Evolutionary conservation across 139 green algal species (phyloP).

Genomic region (Gonium pectorale): DNA sequence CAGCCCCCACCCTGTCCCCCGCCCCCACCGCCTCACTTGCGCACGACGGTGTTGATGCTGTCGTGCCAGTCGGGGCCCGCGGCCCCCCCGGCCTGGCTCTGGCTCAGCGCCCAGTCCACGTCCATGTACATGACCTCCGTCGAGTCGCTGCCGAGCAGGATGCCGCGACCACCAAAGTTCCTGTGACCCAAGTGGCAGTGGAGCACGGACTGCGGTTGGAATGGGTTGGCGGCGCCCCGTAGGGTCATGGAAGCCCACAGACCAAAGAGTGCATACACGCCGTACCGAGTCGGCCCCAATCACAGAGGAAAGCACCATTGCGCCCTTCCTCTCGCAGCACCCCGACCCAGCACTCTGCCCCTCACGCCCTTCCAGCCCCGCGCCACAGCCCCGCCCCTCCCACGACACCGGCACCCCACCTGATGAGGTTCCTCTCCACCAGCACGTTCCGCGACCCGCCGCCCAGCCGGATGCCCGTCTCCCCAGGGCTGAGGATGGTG

Average conservation of each 20-base stretch:
- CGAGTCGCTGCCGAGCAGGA: constrained; percentile 42
- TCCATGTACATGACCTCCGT: constrained; percentile 41
- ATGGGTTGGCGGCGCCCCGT: too few relatives aligned
- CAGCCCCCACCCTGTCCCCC: too few relatives aligned
- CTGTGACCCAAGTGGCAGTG: neutral
- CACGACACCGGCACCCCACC: neutral
- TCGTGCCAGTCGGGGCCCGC: constrained; percentile 28
- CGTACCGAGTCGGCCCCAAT: too few relatives aligned
- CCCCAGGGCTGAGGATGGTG: constrained; percentile 11
- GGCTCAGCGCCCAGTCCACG: constrained; percentile 27
- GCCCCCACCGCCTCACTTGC: too few relatives aligned
- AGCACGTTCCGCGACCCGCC: constrained; percentile 44
- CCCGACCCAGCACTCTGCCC: too few relatives aligned
- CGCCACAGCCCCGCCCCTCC: neutral
- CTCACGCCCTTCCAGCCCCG: neutral
- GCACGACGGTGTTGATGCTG: constrained; percentile 27
- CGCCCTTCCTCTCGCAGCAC: neutral
- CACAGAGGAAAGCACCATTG: too few relatives aligned
- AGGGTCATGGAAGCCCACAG: too few relatives aligned
- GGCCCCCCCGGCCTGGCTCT: neutral
- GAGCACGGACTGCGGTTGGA: too few relatives aligned
- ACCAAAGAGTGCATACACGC: too few relatives aligned
- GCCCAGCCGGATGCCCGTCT: constrained; percentile 22
- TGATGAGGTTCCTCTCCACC: constrained; percentile 38
- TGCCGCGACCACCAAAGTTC: constrained; percentile 44